These are phyloP conservation scores for Aspergillus nanangensis DNA, from an alignment of 495 filamentous ascomycete genomes.

Conservation along the genomic window DNA sequence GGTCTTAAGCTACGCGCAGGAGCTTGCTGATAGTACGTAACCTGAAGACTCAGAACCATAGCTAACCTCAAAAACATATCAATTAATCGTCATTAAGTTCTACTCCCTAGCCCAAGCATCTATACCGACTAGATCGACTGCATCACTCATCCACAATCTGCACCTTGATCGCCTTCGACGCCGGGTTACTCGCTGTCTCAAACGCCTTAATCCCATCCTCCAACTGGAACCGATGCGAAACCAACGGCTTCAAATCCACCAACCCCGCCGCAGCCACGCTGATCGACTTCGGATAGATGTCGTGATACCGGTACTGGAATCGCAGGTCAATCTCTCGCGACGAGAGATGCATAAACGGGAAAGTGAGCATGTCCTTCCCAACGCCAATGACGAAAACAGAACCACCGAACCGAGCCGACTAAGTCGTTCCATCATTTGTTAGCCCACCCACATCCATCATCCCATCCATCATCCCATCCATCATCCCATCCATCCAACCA, in stretches of 20 bases:
- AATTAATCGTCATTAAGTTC: too few species aligned
- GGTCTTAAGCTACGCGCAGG: too few species aligned
- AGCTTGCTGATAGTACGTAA: too few species aligned
- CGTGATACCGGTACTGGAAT: constrained; percentile 52
- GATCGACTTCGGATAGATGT: constrained; percentile 54
- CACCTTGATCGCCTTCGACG: constrained; percentile 15
- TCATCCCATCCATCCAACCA: not conserved
- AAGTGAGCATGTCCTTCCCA: constrained; percentile 49
- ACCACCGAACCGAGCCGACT: constrained; percentile 45
- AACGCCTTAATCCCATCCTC: constrained; percentile 16
- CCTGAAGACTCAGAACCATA: too few species aligned
- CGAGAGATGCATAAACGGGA: constrained; percentile 60
- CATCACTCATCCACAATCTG: constrained; percentile 18
- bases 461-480: not conserved
- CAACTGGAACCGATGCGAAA: constrained; percentile 52
- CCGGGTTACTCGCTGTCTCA: constrained; percentile 14
- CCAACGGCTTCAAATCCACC: constrained; percentile 49
- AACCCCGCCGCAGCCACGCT: constrained; percentile 30
- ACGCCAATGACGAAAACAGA: constrained; percentile 56
- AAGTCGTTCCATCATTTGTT: constrained; percentile 4
- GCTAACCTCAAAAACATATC: not conserved
- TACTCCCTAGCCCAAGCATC: not conserved
- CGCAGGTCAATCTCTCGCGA: constrained; percentile 52
- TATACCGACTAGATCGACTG: not conserved
- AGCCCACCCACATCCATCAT: not conserved